Conservation (phyloP, 192 early-diverging fungal species). For the Coemansia sp. region DNA sequence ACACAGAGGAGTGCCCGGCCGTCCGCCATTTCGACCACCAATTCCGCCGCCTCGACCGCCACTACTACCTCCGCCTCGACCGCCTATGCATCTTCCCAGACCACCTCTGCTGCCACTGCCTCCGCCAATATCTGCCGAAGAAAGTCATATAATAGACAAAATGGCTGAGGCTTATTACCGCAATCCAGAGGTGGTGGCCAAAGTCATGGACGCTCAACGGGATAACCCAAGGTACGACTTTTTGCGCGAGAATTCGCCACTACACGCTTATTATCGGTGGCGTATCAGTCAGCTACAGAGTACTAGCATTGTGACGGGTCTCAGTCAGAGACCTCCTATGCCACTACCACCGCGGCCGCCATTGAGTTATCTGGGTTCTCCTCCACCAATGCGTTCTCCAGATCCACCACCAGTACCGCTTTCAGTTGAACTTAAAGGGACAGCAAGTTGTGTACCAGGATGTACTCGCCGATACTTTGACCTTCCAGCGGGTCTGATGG, state of each 20-base stretch:
- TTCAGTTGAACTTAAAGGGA: neutral
- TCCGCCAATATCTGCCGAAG: slow-evolving; percentile 14
- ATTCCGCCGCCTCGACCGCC: slow-evolving; percentile 11
- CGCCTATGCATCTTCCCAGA: neutral
- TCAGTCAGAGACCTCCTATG: slow-evolving; percentile 4
- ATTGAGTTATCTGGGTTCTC: neutral
- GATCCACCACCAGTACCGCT: slow-evolving; percentile 5
- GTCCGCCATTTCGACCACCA: slow-evolving; percentile 8
- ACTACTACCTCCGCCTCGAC: slow-evolving; percentile 5
- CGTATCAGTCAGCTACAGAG: slow-evolving; percentile 13
- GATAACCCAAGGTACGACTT: slow-evolving; percentile 38
- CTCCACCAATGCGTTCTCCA: neutral
- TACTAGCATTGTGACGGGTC: neutral
- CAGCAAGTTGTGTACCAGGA: neutral
- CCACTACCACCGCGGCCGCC: slow-evolving; percentile 2
- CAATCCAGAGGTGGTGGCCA: slow-evolving; percentile 33
- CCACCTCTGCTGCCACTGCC: slow-evolving; percentile 1
- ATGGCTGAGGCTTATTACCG: slow-evolving; percentile 32
- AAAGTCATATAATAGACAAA: slow-evolving; percentile 28
- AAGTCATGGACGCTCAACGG: slow-evolving; percentile 22
- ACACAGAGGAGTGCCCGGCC: neutral
- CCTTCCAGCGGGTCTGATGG: slow-evolving; percentile 43
- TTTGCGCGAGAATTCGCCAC: slow-evolving; percentile 24
- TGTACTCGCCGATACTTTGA: slow-evolving; percentile 18
- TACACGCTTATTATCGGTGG: slow-evolving; percentile 28